Percentiles rank a stretch among this genome's conserved stretches.
phyloP scores from a whole-genome alignment of 164 flowering plant species.

The Liquidambar formosana region DNA sequence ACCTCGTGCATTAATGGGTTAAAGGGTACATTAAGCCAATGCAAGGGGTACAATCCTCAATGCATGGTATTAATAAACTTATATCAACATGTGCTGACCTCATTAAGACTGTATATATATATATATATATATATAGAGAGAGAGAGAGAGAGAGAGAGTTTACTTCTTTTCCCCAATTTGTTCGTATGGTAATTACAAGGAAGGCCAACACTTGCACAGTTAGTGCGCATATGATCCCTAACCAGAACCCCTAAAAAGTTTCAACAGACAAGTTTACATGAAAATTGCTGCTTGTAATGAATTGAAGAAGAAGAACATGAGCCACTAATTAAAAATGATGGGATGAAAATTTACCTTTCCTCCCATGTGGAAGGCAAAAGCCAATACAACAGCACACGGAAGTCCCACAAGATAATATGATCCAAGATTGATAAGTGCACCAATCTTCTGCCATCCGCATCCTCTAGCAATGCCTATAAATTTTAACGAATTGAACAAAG shows the following conservation, averaged over 20 bases:
- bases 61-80: no score
- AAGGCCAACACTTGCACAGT: slow-evolving; percentile 46
- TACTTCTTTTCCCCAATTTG: slow-evolving; percentile 77
- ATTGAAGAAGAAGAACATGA: not conserved
- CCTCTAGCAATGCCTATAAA: slow-evolving; percentile 86
- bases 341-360: slow-evolving; percentile 57
- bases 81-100: no score
- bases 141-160: not conserved
- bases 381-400: slow-evolving; percentile 55
- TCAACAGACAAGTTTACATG: not conserved
- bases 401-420: slow-evolving; percentile 72
- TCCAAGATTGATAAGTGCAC: slow-evolving; percentile 70
- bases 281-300: not conserved
- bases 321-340: not conserved
- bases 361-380: slow-evolving; percentile 61
- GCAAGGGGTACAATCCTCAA: no score
- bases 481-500: no score
- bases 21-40: no score
- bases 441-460: slow-evolving; percentile 87
- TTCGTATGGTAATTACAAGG: slow-evolving; percentile 39
- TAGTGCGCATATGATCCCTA: slow-evolving; percentile 66
- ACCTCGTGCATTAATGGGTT: no score
- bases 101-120: no score
- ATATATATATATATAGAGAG: no score
- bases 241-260: slow-evolving; percentile 66